Evolutionary conservation across 139 green algal species (phyloP).

Genomic region (Edaphochlamys debaryana): DNA sequence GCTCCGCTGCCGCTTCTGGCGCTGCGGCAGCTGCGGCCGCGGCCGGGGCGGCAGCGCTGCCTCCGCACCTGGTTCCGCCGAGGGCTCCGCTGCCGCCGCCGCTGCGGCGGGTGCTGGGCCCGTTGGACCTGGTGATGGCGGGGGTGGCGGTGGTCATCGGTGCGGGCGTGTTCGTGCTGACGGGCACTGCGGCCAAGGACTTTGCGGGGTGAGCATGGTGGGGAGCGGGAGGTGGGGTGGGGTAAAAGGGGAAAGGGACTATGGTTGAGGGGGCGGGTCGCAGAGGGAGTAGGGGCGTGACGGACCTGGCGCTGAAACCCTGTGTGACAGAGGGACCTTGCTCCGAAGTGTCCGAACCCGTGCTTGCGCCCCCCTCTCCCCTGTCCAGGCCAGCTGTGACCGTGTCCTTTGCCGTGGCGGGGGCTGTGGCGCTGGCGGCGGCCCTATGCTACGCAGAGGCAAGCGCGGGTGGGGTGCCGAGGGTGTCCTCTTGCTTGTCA

Average conservation of each 20-base stretch:
- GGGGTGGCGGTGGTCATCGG: constrained; percentile 81
- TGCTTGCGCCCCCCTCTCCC: too few species aligned
- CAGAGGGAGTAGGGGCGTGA: too few species aligned
- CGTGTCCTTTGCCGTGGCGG: constrained; percentile 61
- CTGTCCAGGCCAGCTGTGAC: constrained; percentile 61
- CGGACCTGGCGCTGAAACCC: too few species aligned
- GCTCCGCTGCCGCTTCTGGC: neutral
- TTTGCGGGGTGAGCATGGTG: constrained; percentile 33
- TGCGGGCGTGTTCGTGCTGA: constrained; percentile 84
- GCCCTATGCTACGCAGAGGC: constrained; percentile 85
- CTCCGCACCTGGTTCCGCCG: neutral
- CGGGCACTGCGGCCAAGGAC: constrained; percentile 67
- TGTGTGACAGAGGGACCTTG: too few species aligned
- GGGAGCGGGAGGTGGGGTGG: neutral
- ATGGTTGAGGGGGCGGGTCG: too few species aligned
- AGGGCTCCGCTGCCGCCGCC: too few species aligned
- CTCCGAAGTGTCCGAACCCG: too few species aligned
- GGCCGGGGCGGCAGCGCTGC: too few species aligned
- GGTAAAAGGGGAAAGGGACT: too few species aligned
- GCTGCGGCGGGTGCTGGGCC: constrained; percentile 45
- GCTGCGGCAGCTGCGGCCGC: neutral
- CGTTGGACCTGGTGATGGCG: constrained; percentile 7
- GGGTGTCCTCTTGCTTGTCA: too few species aligned
- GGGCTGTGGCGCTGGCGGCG: constrained; percentile 70
- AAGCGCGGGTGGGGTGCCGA: too few species aligned